Evolutionary conservation across 2,329 filamentous ascomycete genomes (phyloP), one percentile per base, ranked within the genome.

Genomic region (Ophiosphaerella herpotricha): DNA sequence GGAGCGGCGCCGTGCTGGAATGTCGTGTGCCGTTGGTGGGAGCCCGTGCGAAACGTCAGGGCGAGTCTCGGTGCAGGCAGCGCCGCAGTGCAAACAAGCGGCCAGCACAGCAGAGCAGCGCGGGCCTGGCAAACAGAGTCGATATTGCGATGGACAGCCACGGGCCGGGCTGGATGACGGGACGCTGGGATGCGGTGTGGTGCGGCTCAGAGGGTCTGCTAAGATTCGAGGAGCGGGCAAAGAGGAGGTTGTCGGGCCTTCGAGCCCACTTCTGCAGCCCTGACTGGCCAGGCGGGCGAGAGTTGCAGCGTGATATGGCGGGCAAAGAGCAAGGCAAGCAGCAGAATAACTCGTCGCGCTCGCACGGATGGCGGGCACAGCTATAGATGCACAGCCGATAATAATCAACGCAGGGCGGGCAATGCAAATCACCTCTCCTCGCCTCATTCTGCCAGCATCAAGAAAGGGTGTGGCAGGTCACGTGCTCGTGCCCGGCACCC

Each of bases 1-100:
- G 53, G 32, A 49, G 50, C 50, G 49, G 63, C 59, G 59, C 51
- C 39, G 52, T 46, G 32, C 50, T 39, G 24, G 57, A 50, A 57
- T 50, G 67, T 70, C 68, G 70, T 69, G 70, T 70, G 70, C 68
- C 66, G 66, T 60, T 63, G 51, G 65, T 59, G 63, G 53, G 51
- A 57, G 63, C 50, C 62, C 55, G 70, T 64, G 68, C 68, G 63
- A 29, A 29, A 66, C 62, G 66, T 55, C 60, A 59, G 60, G 55
- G 50, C 50, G 51, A 55, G 49, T 55, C 32, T 38, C 50, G 50
- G 50, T 45, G 46, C 58, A 55, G 50, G 59, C 55, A 48, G 59
- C 55, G 47, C 52, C 48, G 56, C 55, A 54, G 51, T 8, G 4
- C 26, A 29, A 29, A 46, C 37, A 13, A 41, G 45, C 39, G 51